A percentile compares a stretch with the other conserved stretches of the same genome.
Conservation (phyloP, 331 rosid genomes). For the Acacia pycnantha region DNA sequence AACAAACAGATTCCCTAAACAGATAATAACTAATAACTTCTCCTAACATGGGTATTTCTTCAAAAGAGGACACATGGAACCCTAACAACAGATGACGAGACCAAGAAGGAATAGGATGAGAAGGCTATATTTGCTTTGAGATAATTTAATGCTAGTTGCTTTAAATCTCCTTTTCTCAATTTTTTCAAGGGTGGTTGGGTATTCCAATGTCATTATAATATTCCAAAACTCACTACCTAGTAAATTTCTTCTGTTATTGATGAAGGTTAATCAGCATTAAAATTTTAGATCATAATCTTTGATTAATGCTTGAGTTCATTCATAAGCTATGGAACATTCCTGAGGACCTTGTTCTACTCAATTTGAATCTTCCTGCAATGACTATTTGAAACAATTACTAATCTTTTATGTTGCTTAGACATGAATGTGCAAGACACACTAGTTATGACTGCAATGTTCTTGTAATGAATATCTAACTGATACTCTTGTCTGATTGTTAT, state of each 20-base stretch:
- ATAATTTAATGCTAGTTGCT: background rate
- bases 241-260: background rate
- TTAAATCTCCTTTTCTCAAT: background rate
- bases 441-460: constrained; percentile 11
- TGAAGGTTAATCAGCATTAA: background rate
- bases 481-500: background rate
- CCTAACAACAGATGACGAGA: background rate
- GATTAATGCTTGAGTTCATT: background rate
- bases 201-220: background rate
- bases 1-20: too few species aligned
- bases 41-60: too few species aligned
- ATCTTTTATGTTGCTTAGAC: constrained; percentile 2
- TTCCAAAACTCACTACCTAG: background rate
- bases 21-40: too few species aligned
- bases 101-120: background rate
- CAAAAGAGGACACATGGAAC: too few species aligned
- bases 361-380: background rate
- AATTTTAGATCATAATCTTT: background rate
- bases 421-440: background rate
- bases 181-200: background rate
- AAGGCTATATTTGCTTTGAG: background rate
- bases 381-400: background rate
- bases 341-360: background rate
- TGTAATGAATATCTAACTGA: background rate
- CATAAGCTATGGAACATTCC: background rate